These are phyloP conservation scores for Basidioascus undulatus DNA, from an alignment of 768 basidiomycete species.

Conservation along the genomic window DNA sequence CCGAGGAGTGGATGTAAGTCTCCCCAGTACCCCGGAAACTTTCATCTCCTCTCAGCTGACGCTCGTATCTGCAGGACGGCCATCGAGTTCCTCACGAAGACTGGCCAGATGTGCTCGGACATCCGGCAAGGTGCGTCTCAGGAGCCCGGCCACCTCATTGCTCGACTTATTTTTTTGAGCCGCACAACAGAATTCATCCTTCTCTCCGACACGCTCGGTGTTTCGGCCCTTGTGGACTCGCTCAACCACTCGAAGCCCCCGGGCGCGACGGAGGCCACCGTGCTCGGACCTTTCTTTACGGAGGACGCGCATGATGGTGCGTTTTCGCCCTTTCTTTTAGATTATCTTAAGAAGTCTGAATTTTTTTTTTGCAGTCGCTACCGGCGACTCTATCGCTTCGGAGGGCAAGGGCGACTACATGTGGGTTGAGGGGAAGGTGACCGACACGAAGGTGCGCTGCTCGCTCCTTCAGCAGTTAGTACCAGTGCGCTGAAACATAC, in stretches of 20 bases:
- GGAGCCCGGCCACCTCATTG: constrained; percentile 3
- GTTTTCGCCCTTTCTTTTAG: constrained; percentile 15
- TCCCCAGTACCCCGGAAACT: not conserved
- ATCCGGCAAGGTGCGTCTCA: constrained; percentile 1
- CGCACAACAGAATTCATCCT: constrained; percentile 80
- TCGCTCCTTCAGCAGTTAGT: too few species aligned
- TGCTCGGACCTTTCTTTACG: constrained; percentile 63
- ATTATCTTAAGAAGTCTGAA: too few species aligned
- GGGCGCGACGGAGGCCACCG: constrained; percentile 44
- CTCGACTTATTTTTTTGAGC: too few species aligned
- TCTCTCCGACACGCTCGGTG: constrained; percentile 56
- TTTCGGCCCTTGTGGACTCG: constrained; percentile 51
- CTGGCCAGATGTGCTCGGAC: constrained; percentile 46
- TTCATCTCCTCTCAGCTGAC: not conserved
- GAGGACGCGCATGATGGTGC: constrained; percentile 48
- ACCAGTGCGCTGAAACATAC: too few species aligned
- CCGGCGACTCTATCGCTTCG: constrained; percentile 56
- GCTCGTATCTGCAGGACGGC: constrained; percentile 22
- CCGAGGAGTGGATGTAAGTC: constrained; percentile 46
- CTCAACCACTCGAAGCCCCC: constrained; percentile 38
- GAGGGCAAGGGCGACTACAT: constrained; percentile 70
- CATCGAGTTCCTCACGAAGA: constrained; percentile 50
- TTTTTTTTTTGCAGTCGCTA: too few species aligned
- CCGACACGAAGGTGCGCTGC: constrained; percentile 32
- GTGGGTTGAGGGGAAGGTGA: constrained; percentile 48